A percentile compares a stretch with the other conserved stretches of the same genome.
phyloP scores from a whole-genome alignment of 345 rosid species.

The Eucalyptus leucophloia region DNA sequence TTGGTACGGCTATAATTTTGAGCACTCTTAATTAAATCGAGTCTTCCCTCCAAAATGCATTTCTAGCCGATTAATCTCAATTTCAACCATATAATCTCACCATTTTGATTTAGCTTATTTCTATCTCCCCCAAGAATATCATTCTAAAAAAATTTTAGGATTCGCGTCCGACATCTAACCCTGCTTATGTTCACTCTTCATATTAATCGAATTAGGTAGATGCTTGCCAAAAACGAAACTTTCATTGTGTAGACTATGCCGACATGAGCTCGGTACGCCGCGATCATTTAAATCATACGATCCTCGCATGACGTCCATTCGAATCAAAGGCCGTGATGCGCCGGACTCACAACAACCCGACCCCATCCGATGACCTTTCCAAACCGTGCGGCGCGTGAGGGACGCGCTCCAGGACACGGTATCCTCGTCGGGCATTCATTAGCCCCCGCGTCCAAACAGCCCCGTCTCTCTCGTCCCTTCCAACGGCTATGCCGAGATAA shows the following conservation, averaged over 20 bases:
- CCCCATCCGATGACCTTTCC: neutral
- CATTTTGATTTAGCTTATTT: neutral
- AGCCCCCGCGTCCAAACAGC: neutral
- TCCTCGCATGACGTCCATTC: neutral
- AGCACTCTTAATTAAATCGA: neutral
- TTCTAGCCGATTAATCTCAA: neutral
- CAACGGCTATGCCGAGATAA: neutral
- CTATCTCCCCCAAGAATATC: neutral
- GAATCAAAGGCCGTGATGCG: neutral
- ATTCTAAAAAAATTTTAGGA: neutral
- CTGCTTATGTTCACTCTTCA: neutral
- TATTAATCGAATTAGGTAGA: neutral
- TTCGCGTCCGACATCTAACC: neutral
- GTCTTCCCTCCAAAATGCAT: neutral
- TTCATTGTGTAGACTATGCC: neutral
- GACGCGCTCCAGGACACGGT: neutral
- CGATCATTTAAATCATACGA: neutral
- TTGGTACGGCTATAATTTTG: fast-evolving
- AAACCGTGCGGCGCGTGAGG: neutral
- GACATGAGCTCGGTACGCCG: neutral
- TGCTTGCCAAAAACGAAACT: neutral
- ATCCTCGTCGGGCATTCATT: neutral
- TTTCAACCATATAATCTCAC: neutral
- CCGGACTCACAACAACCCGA: neutral
- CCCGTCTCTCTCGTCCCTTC: neutral